Conservation (phyloP, 768 basidiomycete species). For the Auricularia sp. region DNA sequence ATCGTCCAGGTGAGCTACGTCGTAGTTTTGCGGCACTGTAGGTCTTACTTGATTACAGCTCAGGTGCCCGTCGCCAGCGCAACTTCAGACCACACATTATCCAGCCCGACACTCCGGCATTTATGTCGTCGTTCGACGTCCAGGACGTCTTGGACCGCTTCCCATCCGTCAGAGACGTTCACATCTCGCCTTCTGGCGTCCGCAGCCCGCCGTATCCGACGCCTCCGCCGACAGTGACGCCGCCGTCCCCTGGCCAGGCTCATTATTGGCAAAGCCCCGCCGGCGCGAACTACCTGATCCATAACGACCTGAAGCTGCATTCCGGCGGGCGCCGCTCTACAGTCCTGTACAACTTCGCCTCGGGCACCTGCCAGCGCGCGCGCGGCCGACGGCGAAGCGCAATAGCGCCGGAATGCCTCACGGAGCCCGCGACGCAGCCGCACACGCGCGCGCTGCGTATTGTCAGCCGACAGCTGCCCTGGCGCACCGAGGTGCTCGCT, state of each 20-base stretch:
- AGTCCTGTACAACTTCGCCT: neutral
- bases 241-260: conserved; percentile 7
- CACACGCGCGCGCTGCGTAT: conserved; percentile 20
- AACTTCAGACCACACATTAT: no score
- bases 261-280: neutral
- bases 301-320: neutral
- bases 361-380: neutral
- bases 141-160: no score
- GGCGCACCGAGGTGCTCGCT: conserved; percentile 23
- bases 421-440: conserved; percentile 23
- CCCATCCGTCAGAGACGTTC: no score
- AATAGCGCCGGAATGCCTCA: conserved; percentile 16
- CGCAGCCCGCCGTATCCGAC: no score
- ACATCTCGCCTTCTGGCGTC: no score
- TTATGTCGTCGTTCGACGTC: no score
- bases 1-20: no score
- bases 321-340: no score
- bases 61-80: no score
- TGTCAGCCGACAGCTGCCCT: conserved; percentile 22
- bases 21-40: no score
- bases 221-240: conserved; percentile 1
- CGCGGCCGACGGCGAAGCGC: neutral
- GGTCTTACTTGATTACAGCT: no score
- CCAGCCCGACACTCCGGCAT: no score
- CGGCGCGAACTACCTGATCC: conserved; percentile 1